phyloP scores from a whole-genome alignment of 495 filamentous ascomycete genomes.

The Aspergillus nanangensis region DNA sequence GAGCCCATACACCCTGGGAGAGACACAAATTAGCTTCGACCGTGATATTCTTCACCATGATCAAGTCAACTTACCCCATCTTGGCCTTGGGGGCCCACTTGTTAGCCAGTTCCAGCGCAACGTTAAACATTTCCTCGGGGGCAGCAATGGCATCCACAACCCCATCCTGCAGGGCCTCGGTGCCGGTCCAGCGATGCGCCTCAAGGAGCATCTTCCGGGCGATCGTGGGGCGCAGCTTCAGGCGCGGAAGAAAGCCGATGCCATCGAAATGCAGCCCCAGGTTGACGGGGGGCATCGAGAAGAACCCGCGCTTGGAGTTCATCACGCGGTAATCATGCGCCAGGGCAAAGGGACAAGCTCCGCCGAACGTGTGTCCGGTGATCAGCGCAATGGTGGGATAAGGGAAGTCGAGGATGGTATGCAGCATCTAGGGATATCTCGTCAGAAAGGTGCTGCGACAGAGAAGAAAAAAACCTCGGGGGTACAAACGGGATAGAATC shows the following conservation, averaged over 20 bases:
- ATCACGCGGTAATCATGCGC: conserved; percentile 50
- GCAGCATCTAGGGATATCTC: conserved; percentile 23
- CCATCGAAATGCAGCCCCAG: conserved; percentile 48
- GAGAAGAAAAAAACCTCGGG: no score
- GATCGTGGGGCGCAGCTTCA: conserved; percentile 43
- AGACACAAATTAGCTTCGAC: background rate
- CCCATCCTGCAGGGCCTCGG: conserved; percentile 43
- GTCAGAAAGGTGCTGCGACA: background rate
- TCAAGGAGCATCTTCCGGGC: conserved; percentile 49
- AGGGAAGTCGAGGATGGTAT: conserved; percentile 48
- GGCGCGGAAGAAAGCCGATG: conserved; percentile 42
- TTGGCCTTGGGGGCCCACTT: conserved; percentile 43
- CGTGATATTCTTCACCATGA: background rate
- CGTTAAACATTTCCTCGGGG: conserved; percentile 42
- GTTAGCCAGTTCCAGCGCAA: conserved; percentile 32
- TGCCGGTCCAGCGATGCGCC: conserved; percentile 46
- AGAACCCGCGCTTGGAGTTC: conserved; percentile 45
- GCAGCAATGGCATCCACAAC: conserved; percentile 45
- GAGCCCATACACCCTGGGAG: conserved; percentile 35
- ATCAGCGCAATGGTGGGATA: conserved; percentile 48
- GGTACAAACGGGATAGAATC: conserved; percentile 37
- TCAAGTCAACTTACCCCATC: conserved; percentile 31
- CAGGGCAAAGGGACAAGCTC: conserved; percentile 42
- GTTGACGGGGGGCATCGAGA: conserved; percentile 46
- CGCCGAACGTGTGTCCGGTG: conserved; percentile 50